phyloP scores from a whole-genome alignment of 805 yeast species.

The Schwanniomyces vanrijiae region DNA sequence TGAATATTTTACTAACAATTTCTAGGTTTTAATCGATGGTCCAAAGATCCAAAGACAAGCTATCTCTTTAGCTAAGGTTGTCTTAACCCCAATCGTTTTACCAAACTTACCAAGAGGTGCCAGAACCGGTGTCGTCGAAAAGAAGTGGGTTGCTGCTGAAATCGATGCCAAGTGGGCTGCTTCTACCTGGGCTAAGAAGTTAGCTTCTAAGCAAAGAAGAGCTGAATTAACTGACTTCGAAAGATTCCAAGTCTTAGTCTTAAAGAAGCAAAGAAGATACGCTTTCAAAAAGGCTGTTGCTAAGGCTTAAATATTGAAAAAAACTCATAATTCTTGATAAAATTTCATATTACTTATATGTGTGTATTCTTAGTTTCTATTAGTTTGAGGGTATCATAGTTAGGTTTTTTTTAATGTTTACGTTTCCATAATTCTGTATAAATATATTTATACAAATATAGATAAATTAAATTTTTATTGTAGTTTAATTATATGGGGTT shows the following conservation, averaged over 20 bases:
- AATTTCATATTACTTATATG: conserved; percentile 14
- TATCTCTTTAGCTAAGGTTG: conserved; percentile 79
- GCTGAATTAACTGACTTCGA: conserved; percentile 92
- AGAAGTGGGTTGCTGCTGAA: conserved; percentile 92
- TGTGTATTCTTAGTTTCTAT: conserved; percentile 29
- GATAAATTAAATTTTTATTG: conserved; percentile 8
- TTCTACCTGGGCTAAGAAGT: conserved; percentile 97
- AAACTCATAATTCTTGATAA: conserved; percentile 12
- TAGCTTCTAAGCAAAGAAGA: conserved; percentile 93
- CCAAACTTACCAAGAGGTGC: conserved; percentile 92
- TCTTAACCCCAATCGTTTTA: conserved; percentile 89
- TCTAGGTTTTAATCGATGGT: conserved; percentile 90
- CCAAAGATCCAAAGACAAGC: conserved; percentile 96
- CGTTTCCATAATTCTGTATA: conserved; percentile 20
- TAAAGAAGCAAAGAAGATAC: conserved; percentile 96
- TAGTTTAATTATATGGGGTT: conserved; percentile 2
- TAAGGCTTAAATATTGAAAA: conserved; percentile 67
- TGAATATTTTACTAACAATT: conserved; percentile 3
- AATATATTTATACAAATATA: conserved; percentile 4
- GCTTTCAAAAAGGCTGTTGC: conserved; percentile 96
- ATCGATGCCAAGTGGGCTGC: conserved; percentile 88
- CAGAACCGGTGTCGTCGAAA: conserved; percentile 77
- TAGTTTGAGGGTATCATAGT: conserved; percentile 25
- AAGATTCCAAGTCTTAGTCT: conserved; percentile 98
- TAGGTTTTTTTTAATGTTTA: conserved; percentile 28